These are phyloP conservation scores for Sugiyamaella mastotermitis DNA, from an alignment of 805 yeast genomes.

Conservation along the genomic window DNA sequence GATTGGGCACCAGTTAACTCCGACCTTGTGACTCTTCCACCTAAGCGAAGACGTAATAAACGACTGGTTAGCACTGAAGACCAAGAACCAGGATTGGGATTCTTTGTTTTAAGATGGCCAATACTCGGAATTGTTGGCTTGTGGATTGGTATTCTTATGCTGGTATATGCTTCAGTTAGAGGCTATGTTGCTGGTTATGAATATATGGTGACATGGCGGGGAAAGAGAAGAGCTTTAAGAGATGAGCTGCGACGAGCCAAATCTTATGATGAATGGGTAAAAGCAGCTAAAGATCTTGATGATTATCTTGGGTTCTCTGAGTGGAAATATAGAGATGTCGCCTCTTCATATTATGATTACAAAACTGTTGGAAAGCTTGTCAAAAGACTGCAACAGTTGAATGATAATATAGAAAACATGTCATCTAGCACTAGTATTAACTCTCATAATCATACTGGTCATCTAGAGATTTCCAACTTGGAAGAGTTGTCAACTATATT, in stretches of 20 bases:
- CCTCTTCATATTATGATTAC: constrained; percentile 64
- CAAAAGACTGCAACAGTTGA: neutral
- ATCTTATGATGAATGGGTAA: constrained; percentile 57
- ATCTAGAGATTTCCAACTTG: constrained; percentile 16
- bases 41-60: neutral
- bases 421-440: neutral
- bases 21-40: neutral
- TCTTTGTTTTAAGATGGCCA: constrained; percentile 59
- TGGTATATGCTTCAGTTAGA: constrained; percentile 48
- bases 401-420: neutral
- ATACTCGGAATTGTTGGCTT: constrained; percentile 43
- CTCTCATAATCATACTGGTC: neutral
- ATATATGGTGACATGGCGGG: constrained; percentile 53
- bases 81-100: constrained; percentile 34
- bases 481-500: constrained; percentile 49
- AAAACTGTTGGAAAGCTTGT: constrained; percentile 48
- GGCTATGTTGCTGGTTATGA: constrained; percentile 60
- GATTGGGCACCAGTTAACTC: constrained; percentile 42
- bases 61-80: constrained; percentile 5
- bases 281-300: constrained; percentile 54
- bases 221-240: constrained; percentile 46
- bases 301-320: constrained; percentile 49
- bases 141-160: constrained; percentile 50
- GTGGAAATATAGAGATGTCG: constrained; percentile 54
- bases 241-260: constrained; percentile 42